Conservation (phyloP, 805 yeast species). For the Wickerhamiella spandovensis region DNA sequence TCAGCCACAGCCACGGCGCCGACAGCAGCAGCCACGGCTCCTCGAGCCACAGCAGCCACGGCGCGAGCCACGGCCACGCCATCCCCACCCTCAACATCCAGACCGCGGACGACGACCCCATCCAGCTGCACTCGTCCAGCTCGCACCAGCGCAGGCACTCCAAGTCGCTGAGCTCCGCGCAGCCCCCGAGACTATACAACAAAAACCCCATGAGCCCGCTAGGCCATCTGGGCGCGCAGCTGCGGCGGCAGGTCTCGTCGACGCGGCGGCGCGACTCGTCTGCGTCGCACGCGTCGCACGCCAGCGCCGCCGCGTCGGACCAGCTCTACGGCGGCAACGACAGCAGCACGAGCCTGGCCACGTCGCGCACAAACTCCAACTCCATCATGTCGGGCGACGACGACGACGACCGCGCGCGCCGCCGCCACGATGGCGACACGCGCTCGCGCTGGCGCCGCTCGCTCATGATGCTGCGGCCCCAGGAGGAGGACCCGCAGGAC, state of each 20-base stretch:
- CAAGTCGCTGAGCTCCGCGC: conserved; percentile 8
- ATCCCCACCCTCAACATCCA: background rate
- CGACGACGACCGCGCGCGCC: background rate
- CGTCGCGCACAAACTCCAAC: background rate
- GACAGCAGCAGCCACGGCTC: too few relatives aligned
- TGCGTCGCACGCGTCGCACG: background rate
- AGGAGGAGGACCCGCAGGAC: background rate
- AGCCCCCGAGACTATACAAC: conserved; percentile 3
- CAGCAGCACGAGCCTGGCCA: background rate
- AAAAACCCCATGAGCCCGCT: conserved; percentile 2
- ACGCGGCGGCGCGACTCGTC: conserved; percentile 7
- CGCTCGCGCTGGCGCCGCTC: conserved; percentile 16
- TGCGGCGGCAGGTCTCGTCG: conserved; percentile 6
- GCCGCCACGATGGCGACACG: conserved; percentile 10
- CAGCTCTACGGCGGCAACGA: background rate
- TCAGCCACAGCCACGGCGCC: background rate
- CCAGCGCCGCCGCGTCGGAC: too few relatives aligned
- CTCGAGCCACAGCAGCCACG: background rate
- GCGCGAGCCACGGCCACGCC: background rate
- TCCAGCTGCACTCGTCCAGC: background rate
- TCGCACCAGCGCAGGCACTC: conserved; percentile 6
- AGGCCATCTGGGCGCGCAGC: background rate
- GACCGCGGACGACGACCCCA: conserved; percentile 1
- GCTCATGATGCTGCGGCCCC: conserved; percentile 12
- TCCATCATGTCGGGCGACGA: background rate